Percentiles rank a stretch among this genome's conserved stretches.
Conservation (phyloP, 2,329 filamentous ascomycete species). For the Penicillium polonicum region DNA sequence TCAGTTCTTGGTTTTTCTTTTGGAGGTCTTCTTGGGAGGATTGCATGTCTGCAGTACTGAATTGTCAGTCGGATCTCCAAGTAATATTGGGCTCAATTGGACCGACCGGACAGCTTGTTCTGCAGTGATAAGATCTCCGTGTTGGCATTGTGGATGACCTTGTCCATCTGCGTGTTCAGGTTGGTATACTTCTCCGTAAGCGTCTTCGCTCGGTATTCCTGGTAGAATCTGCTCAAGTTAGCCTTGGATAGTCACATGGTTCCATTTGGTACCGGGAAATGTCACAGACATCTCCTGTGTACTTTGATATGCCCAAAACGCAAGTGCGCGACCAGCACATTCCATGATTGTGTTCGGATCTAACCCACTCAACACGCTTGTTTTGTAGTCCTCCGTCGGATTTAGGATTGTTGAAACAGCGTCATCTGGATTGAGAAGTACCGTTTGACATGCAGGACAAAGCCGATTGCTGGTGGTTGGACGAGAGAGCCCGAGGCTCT, state of each 20-base stretch:
- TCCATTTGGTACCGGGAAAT: background rate
- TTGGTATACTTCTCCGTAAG: constrained; percentile 69
- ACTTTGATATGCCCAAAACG: constrained; percentile 84
- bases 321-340: constrained; percentile 73
- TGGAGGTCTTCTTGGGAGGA: constrained; percentile 62
- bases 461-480: constrained; percentile 53
- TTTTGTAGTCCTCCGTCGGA: constrained; percentile 86
- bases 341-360: constrained; percentile 82
- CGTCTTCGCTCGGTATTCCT: constrained; percentile 70
- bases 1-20: constrained; percentile 70
- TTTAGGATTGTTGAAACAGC: constrained; percentile 69
- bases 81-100: background rate
- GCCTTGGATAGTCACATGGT: constrained; percentile 4
- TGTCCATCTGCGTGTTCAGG: constrained; percentile 67
- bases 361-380: constrained; percentile 77
- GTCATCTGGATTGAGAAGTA: constrained; percentile 70
- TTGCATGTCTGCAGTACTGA: constrained; percentile 51
- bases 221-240: constrained; percentile 60
- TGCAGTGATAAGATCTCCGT: constrained; percentile 66
- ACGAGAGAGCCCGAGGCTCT: constrained; percentile 60
- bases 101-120: constrained; percentile 61
- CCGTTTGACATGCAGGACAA: constrained; percentile 75
- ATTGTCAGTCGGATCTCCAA: background rate
- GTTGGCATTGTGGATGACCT: constrained; percentile 72
- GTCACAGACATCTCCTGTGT: constrained; percentile 72